Percentiles rank a stretch among this genome's conserved stretches.
Evolutionary conservation across 129 eudicot species (phyloP).

Genomic region (Lactuca saligna): DNA sequence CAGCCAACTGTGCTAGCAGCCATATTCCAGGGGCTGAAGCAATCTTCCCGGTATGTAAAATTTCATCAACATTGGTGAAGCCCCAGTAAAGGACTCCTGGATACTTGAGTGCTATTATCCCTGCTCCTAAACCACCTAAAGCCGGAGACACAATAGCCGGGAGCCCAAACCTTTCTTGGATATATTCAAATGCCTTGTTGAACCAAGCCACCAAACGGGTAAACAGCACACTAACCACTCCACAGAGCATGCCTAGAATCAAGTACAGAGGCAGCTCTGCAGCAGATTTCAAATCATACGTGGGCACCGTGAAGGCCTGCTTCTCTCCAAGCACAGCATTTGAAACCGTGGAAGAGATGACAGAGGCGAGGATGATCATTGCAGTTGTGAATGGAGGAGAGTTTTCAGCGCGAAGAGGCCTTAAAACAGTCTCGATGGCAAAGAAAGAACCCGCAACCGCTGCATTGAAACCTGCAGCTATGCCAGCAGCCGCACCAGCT

Average conservation of each 20-base stretch:
- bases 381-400: slow-evolving; percentile 99
- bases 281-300: slow-evolving; percentile 97
- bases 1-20: slow-evolving; percentile 88
- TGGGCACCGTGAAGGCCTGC: slow-evolving; percentile 98
- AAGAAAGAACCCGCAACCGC: slow-evolving; percentile 99
- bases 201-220: slow-evolving; percentile 86
- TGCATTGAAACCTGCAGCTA: slow-evolving; percentile 97
- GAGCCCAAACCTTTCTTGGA: slow-evolving; percentile 74
- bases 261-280: slow-evolving; percentile 95
- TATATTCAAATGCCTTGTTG: slow-evolving; percentile 56
- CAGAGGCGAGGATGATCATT: slow-evolving; percentile 96
- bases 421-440: slow-evolving; percentile 94
- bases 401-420: slow-evolving; percentile 98
- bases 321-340: slow-evolving; percentile 90
- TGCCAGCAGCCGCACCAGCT: slow-evolving; percentile 99
- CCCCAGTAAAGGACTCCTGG: slow-evolving; percentile 98
- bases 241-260: slow-evolving; percentile 95
- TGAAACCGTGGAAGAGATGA: slow-evolving; percentile 93
- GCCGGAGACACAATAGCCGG: slow-evolving; percentile 92
- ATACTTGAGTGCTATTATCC: slow-evolving; percentile 89
- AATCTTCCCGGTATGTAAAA: slow-evolving; percentile 88
- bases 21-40: slow-evolving; percentile 99
- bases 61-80: slow-evolving; percentile 94
- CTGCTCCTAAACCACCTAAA: slow-evolving; percentile 93
- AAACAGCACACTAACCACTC: slow-evolving; percentile 91